These are phyloP conservation scores for Chaetomiaceae sp. DNA, from an alignment of 2,329 filamentous ascomycete genomes.

Conservation along the genomic window DNA sequence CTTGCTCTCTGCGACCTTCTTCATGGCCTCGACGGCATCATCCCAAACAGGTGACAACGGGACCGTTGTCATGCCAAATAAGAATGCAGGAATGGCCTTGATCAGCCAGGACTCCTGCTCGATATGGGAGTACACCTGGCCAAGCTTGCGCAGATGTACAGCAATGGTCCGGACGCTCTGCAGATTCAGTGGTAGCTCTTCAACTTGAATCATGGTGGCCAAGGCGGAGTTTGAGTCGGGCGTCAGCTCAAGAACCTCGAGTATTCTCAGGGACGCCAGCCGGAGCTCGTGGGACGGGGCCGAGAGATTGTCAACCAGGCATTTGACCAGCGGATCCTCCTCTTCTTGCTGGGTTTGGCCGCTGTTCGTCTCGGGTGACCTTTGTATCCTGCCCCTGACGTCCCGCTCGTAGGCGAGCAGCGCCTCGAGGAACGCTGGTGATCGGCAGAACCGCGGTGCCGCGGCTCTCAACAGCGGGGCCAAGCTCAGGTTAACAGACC, in stretches of 20 bases:
- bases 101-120: constrained; percentile 58
- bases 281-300: constrained; percentile 70
- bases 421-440: constrained; percentile 60
- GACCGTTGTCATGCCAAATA: constrained; percentile 84
- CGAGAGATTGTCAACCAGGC: constrained; percentile 67
- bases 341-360: constrained; percentile 45
- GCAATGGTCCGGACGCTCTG: constrained; percentile 70
- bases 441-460: constrained; percentile 59
- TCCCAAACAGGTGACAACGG: constrained; percentile 84
- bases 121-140: constrained; percentile 55
- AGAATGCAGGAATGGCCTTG: constrained; percentile 69
- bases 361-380: constrained; percentile 23
- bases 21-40: constrained; percentile 68
- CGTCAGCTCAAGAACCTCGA: constrained; percentile 54
- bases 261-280: constrained; percentile 63
- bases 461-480: constrained; percentile 60
- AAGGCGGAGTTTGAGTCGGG: constrained; percentile 47
- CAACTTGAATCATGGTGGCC: constrained; percentile 66
- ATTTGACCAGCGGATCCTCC: constrained; percentile 55
- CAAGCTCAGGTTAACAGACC: constrained; percentile 53
- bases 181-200: constrained; percentile 71
- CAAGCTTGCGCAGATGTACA: constrained; percentile 78
- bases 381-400: constrained; percentile 21
- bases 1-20: constrained; percentile 64
- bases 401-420: constrained; percentile 50